Conservation (phyloP, 1,139 yeast species). For the Wickerhamomyces sp. region DNA sequence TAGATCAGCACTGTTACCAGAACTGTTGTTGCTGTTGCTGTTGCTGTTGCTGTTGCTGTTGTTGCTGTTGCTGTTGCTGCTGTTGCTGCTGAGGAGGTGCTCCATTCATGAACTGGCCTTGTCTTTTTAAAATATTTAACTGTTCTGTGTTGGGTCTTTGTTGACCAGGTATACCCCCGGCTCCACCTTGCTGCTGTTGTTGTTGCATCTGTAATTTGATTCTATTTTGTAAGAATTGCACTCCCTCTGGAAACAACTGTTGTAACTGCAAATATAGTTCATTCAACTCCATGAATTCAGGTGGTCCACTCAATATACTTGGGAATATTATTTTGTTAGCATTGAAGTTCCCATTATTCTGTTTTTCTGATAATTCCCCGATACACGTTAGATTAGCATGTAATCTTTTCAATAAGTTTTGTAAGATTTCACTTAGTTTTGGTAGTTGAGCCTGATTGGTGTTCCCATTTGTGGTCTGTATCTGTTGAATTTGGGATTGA, state of each 20-base stretch:
- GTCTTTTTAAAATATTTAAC: neutral
- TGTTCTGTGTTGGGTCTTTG: constrained; percentile 1
- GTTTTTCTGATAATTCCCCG: constrained; percentile 23
- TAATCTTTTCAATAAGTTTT: constrained; percentile 21
- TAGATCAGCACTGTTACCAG: neutral
- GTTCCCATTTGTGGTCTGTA: constrained; percentile 1
- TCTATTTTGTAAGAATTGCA: constrained; percentile 16
- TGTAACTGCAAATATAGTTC: constrained; percentile 20
- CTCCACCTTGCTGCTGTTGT: constrained; percentile 1
- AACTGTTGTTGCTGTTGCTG: constrained; percentile 3
- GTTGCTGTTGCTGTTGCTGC: constrained; percentile 3
- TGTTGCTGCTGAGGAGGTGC: constrained; percentile 2
- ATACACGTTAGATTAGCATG: constrained; percentile 25
- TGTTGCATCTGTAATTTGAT: constrained; percentile 6
- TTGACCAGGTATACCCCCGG: neutral
- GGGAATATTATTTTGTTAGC: constrained; percentile 18
- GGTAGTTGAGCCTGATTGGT: constrained; percentile 11
- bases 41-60: constrained; percentile 1
- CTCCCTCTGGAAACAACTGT: constrained; percentile 24
- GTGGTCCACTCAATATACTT: constrained; percentile 20
- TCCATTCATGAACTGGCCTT: neutral
- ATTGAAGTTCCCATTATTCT: constrained; percentile 11
- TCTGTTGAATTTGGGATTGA: constrained; percentile 12
- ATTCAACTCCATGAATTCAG: constrained; percentile 20
- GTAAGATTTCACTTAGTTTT: constrained; percentile 17